A percentile compares a stretch with the other conserved stretches of the same genome.
phyloP scores from a whole-genome alignment of 441 rosid species.

The Kokia cookei region DNA sequence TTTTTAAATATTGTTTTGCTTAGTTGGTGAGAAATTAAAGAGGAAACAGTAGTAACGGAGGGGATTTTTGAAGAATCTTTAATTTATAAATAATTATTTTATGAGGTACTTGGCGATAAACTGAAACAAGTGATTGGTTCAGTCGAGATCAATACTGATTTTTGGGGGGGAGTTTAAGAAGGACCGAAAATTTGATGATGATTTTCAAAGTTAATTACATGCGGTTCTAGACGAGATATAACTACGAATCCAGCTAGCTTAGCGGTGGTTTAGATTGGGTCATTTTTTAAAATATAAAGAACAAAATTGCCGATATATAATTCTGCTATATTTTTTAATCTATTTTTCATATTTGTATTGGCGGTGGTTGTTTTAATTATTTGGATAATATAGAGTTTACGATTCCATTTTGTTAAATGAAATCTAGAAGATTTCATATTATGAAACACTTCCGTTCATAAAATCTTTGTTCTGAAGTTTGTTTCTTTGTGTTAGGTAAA shows the following conservation, averaged over 20 bases:
- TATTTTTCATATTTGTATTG: background rate
- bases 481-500: constrained; percentile 16
- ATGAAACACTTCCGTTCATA: background rate
- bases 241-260: background rate
- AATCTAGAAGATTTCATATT: background rate
- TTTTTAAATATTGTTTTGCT: background rate
- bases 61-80: background rate
- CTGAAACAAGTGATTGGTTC: background rate
- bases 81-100: background rate
- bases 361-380: background rate
- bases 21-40: constrained; percentile 4
- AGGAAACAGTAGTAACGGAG: background rate
- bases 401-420: background rate
- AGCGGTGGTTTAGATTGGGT: background rate
- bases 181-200: background rate
- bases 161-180: background rate
- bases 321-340: background rate
- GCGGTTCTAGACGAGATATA: background rate
- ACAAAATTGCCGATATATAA: background rate
- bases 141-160: background rate
- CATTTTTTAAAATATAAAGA: background rate
- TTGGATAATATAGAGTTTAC: background rate
- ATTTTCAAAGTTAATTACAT: background rate
- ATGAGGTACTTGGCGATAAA: background rate
- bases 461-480: constrained; percentile 13